Evolutionary conservation across 345 rosid species (phyloP).

Genomic region (Kandelia obovata): DNA sequence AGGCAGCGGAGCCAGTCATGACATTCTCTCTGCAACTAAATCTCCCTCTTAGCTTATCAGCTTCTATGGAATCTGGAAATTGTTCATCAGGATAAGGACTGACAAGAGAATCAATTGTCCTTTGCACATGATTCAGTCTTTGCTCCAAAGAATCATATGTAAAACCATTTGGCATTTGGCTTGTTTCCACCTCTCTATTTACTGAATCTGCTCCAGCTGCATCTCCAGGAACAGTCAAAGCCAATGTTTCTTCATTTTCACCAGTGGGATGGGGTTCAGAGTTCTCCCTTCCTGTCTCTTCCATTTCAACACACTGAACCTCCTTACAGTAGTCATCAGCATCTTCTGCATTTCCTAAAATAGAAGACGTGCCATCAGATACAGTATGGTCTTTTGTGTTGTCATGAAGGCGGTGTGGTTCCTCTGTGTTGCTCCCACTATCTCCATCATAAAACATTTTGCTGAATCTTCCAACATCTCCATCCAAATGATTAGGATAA

Average conservation of each 20-base stretch:
- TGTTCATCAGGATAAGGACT: conserved; percentile 33
- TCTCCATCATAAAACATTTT: conserved; percentile 31
- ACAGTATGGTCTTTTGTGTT: conserved; percentile 37
- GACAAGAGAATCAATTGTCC: conserved; percentile 42
- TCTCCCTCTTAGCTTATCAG: conserved; percentile 41
- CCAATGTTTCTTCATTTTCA: conserved; percentile 31
- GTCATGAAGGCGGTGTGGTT: conserved; percentile 27
- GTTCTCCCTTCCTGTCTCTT: conserved; percentile 37
- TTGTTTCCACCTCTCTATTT: conserved; percentile 37
- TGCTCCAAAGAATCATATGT: conserved; percentile 41
- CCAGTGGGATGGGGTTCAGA: conserved; percentile 29
- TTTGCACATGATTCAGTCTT: conserved; percentile 46
- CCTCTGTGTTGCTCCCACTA: conserved; percentile 40
- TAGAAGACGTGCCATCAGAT: conserved; percentile 48
- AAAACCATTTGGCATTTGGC: conserved; percentile 41
- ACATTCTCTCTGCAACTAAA: conserved; percentile 54
- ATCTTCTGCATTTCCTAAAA: conserved; percentile 33
- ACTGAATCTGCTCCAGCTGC: conserved; percentile 25
- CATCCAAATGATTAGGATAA: conserved; percentile 24
- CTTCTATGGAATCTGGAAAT: conserved; percentile 49
- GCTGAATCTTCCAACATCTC: conserved; percentile 22
- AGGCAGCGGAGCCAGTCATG: conserved; percentile 33
- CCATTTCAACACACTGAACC: conserved; percentile 76
- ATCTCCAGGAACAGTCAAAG: conserved; percentile 28
- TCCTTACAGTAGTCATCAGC: conserved; percentile 82